Base-by-base conservation (phyloP, 2,329 filamentous ascomycete species). In the Diaporthe sp. region DNA sequence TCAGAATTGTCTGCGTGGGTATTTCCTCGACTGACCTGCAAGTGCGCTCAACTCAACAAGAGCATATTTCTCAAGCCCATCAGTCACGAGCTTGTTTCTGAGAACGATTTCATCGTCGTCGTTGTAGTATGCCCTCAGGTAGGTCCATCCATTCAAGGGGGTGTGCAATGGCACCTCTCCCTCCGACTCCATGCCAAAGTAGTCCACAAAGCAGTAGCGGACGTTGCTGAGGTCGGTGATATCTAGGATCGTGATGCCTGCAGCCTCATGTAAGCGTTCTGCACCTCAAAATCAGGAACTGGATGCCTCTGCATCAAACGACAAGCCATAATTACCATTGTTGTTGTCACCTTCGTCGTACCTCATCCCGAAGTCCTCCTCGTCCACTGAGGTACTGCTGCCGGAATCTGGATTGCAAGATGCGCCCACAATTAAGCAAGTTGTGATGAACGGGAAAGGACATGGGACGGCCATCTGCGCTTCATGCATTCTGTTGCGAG, bases 401-500 rank as follows among this genome's bases (percentile, higher is more conserved):
- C 25, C 25, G 17, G 13, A 0, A 19, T 45, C 38, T 22, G 58
- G 58, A 15, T 30, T 33, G 10, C 15, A 33, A 4, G 13, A 30
- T 30, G 40, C 19, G 1, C 40, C 60, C 40, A 45, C 38, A 15
- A 15, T n/a, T 28, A 47, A 45, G 38, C 40, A 47, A n/a, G 60
- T 47, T 1, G 40, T 66, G 40, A 66, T 66, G 28, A 66, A 66
- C 28, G 60, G 60, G 28, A 66, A 47, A 6, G 60, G 40, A 22
- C 17, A n/a, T 1, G 22, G 33, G 5, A 13, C 30, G 19, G 1
- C 19, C 13, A 15, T 17, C 13, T 1, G 8, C 13, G n/a, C n/a
- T n/a, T 1, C 13, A 54, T 0, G 1, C 22, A 1, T 12, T 2
- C 2, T 1, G 6, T 33, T 9, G 17, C 1, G 13, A 1, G 6